Evolutionary conservation across 768 basidiomycete species (phyloP), one percentile per base, ranked within the genome.

Genomic region (Panaeolus papilionaceus): DNA sequence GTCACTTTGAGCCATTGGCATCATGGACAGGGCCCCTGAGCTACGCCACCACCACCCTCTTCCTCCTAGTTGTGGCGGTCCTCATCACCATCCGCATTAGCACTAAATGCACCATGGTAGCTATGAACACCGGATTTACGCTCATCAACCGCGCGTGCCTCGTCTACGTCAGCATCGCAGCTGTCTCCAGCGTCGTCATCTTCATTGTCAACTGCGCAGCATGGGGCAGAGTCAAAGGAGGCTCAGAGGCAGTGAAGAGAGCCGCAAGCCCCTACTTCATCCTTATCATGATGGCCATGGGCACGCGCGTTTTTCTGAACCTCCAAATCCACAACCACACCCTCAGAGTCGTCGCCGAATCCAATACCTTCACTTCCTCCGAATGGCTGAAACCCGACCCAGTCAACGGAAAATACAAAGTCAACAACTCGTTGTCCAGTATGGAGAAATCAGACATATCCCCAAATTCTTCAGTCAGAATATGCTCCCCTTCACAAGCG

Each of bases 241-340:
- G 66, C 1, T 67, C 70, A 58, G 76, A 77, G 51, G 69, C 77
- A 64, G 66, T 77, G 51, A 79, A 76, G 64, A 77, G 74, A 28
- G 69, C 73, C 3, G 73, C 74, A 23, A 70, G 72, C 12, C 73
- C 75, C 4, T 77, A 79, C 65, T 75, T 75, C 26, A 71, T 76
- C 18, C 64, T 79, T 20, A 69, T 80, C 44, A 74, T 75, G 64
- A 75, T 74, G 68, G 68, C 77, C 11, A 78, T 78, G 78, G 78
- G 76, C 1, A 74, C 75, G 7, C 75, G 78, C 16, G 73, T 80
- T 10, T 78, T 74, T 66, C 72, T 79, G 45, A 79, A 79, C 61
- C 70, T 79, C n/a, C 72, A 73, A 49, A 71, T 73, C 9, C 72
- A 73, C 63, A 66, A 70, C 54, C 64, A 68, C 14, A 68, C 65